Conservation (phyloP, 495 filamentous ascomycete genomes). For the Podospora sp. region DNA sequence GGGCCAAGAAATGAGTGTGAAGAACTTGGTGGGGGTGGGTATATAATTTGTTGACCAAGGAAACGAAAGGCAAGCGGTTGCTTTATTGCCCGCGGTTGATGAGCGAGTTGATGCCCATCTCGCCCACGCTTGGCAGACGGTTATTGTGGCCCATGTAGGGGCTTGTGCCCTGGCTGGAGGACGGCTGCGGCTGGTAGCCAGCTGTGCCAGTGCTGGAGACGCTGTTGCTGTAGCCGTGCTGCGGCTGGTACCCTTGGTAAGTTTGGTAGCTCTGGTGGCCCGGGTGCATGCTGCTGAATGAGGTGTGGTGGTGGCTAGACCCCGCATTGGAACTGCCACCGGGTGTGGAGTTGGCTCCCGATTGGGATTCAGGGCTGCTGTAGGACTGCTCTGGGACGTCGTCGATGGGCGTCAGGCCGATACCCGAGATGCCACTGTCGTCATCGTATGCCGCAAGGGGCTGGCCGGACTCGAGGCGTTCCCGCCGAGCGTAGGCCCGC, state of each 20-base stretch:
- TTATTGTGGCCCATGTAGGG: conserved; percentile 51
- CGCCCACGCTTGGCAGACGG: conserved; percentile 52
- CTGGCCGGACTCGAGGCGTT: conserved; percentile 51
- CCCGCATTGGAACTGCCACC: conserved; percentile 31
- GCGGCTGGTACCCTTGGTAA: conserved; percentile 27
- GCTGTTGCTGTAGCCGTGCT: conserved; percentile 48
- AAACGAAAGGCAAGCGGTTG: conserved; percentile 18
- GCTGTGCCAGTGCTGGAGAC: conserved; percentile 42
- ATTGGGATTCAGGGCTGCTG: conserved; percentile 47
- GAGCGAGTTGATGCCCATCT: conserved; percentile 60
- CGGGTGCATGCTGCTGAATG: conserved; percentile 33
- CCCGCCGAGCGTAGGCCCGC: conserved; percentile 53
- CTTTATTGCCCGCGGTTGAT: conserved; percentile 49
- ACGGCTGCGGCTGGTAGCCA: conserved; percentile 20
- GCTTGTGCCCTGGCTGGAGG: conserved; percentile 42
- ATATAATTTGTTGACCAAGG: conserved; percentile 8
- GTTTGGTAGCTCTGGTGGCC: conserved; percentile 24
- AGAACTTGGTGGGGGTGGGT: conserved; percentile 10
- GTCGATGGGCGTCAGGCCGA: conserved; percentile 54
- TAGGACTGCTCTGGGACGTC: conserved; percentile 49
- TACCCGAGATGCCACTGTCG: conserved; percentile 51
- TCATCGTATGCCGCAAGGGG: conserved; percentile 50
- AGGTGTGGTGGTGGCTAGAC: conserved; percentile 18
- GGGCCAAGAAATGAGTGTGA: conserved; percentile 20
- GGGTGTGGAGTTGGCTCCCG: conserved; percentile 38